phyloP scores from a whole-genome alignment of 768 basidiomycete genomes.

The Glaciozyma antarctica region DNA sequence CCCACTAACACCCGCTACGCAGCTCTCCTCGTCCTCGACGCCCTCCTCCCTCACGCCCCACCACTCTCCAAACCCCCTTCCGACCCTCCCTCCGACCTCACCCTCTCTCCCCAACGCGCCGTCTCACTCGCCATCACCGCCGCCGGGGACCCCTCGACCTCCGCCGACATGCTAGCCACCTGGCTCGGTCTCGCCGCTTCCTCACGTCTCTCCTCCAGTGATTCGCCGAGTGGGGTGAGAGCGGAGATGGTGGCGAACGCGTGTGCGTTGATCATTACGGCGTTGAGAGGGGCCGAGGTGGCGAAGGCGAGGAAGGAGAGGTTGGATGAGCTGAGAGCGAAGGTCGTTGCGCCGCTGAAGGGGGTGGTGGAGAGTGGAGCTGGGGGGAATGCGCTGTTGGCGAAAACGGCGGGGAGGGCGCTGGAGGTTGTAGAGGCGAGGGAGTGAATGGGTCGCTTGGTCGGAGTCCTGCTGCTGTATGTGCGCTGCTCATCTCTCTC shows the following conservation, averaged over 20 bases:
- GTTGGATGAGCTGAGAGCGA: slow-evolving; percentile 40
- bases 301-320: slow-evolving; percentile 37
- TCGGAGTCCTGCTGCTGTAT: too few relatives aligned
- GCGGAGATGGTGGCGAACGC: slow-evolving; percentile 67
- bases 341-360: slow-evolving; percentile 37
- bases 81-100: slow-evolving; percentile 46
- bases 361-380: background rate
- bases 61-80: slow-evolving; percentile 40
- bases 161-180: slow-evolving; percentile 48
- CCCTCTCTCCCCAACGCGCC: slow-evolving; percentile 30
- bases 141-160: slow-evolving; percentile 38
- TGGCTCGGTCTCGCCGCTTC: slow-evolving; percentile 49
- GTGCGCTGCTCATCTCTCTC: too few relatives aligned
- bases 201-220: background rate
- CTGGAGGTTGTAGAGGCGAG: slow-evolving; percentile 38
- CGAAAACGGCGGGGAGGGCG: slow-evolving; percentile 42
- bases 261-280: slow-evolving; percentile 59
- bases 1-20: background rate
- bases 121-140: slow-evolving; percentile 12
- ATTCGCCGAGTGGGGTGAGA: slow-evolving; percentile 46
- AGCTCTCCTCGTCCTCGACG: slow-evolving; percentile 58
- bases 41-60: slow-evolving; percentile 47
- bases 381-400: background rate
- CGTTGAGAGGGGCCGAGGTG: slow-evolving; percentile 3
- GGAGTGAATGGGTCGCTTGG: background rate